Conservation (phyloP, 2,329 filamentous ascomycete genomes). For the Pseudogymnoascus sp. region DNA sequence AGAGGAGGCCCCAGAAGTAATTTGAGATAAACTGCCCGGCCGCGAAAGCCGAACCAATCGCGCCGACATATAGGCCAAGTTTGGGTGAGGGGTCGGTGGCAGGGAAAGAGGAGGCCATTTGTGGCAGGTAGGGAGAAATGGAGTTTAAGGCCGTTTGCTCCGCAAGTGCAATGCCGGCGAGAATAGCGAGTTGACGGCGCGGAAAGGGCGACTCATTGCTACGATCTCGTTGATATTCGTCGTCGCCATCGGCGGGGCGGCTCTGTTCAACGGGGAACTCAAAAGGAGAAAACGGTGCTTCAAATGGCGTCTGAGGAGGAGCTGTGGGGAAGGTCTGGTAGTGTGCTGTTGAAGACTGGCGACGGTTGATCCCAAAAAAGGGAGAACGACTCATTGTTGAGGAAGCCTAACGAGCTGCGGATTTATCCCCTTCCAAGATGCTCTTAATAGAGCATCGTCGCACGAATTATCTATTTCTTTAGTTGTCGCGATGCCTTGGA, state of each 20-base stretch:
- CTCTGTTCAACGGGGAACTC: conserved; percentile 28
- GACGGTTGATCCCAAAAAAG: conserved; percentile 15
- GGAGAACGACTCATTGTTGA: neutral
- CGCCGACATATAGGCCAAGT: conserved; percentile 80
- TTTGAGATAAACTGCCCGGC: conserved; percentile 89
- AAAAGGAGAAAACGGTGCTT: conserved; percentile 27
- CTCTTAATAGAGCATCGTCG: too few relatives aligned
- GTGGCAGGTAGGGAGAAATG: conserved; percentile 87
- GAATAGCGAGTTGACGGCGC: conserved; percentile 69
- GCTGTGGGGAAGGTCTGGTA: conserved; percentile 78
- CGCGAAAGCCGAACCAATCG: conserved; percentile 86
- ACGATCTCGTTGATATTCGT: conserved; percentile 26
- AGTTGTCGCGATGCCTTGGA: too few relatives aligned
- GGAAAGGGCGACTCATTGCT: conserved; percentile 61
- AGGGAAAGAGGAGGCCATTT: conserved; percentile 83
- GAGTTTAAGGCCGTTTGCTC: conserved; percentile 97
- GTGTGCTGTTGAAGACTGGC: conserved; percentile 43
- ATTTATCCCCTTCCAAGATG: neutral
- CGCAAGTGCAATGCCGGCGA: conserved; percentile 81
- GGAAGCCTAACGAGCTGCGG: neutral
- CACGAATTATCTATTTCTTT: too few relatives aligned
- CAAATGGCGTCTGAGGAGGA: conserved; percentile 59
- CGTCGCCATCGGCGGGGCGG: conserved; percentile 28
- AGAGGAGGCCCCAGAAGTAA: conserved; percentile 82
- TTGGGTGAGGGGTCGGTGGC: conserved; percentile 59